Conservation (phyloP, 106 monocot genomes). For the Agapanthus africanus region DNA sequence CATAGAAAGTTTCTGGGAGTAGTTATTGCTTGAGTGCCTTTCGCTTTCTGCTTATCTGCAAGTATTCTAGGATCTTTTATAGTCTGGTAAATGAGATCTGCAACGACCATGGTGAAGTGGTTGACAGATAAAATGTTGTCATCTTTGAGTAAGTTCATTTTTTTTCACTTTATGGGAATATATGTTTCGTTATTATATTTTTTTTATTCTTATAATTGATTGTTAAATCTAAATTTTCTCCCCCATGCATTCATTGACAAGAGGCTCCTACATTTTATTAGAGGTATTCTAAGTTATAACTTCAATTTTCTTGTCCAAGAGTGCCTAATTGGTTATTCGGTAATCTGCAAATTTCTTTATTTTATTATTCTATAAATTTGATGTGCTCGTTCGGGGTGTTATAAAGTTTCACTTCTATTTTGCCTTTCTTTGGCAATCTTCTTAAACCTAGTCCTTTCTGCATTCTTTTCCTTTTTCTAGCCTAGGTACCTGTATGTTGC, state of each 20-base stretch:
- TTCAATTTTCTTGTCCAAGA: not conserved
- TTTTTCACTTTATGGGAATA: not conserved
- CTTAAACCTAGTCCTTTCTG: no score
- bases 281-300: not conserved
- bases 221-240: not conserved
- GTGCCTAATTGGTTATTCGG: not conserved
- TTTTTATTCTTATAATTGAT: not conserved
- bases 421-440: no score
- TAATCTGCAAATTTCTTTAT: not conserved
- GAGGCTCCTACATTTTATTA: not conserved
- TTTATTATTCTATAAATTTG: not conserved
- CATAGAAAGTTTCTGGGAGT: not conserved
- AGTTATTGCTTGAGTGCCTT: not conserved
- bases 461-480: not conserved
- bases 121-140: not conserved
- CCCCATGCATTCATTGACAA: not conserved
- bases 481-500: not conserved
- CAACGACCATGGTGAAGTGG: not conserved
- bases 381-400: not conserved
- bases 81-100: constrained; percentile 5
- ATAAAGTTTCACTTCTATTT: not conserved
- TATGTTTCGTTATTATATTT: not conserved
- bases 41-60: not conserved
- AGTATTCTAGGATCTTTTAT: constrained; percentile 1
- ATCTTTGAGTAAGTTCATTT: constrained; percentile 2